Percentiles rank a stretch among this genome's conserved stretches.
Evolutionary conservation across 768 basidiomycete genomes (phyloP).

Genomic region (Macrolepiota dolichaula): DNA sequence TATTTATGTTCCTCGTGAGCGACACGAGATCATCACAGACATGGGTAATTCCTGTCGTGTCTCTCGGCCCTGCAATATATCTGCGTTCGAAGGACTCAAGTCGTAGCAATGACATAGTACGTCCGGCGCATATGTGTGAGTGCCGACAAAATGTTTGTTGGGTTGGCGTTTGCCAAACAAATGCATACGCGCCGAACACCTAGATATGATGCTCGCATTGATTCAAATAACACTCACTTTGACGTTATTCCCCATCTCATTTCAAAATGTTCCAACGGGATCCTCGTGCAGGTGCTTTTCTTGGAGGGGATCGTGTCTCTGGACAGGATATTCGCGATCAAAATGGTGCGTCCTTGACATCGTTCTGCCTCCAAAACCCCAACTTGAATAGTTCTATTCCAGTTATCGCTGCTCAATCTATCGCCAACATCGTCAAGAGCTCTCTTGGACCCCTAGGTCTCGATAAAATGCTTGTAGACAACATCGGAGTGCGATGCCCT

Average conservation of each 20-base stretch:
- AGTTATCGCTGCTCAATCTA: slow-evolving; percentile 95
- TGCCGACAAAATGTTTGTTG: not conserved
- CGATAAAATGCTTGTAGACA: slow-evolving; percentile 97
- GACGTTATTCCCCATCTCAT: slow-evolving; percentile 6
- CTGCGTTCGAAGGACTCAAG: not conserved
- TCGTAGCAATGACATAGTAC: not conserved
- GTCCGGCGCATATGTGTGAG: not conserved
- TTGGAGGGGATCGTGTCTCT: slow-evolving; percentile 90
- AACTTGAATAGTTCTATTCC: slow-evolving; percentile 3
- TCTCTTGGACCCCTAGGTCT: slow-evolving; percentile 93
- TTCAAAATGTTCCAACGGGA: slow-evolving; percentile 81
- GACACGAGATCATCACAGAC: not conserved
- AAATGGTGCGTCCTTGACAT: slow-evolving; percentile 64
- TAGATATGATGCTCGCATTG: not conserved
- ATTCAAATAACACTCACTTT: slow-evolving; percentile 8
- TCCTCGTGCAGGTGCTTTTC: slow-evolving; percentile 86
- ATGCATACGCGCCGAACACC: not conserved
- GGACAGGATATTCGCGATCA: slow-evolving; percentile 97
- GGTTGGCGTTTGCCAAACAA: not conserved
- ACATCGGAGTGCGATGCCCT: slow-evolving; percentile 75
- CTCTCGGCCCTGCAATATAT: not conserved
- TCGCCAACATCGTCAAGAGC: slow-evolving; percentile 97
- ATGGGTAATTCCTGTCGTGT: not conserved
- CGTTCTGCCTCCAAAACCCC: slow-evolving; percentile 9
- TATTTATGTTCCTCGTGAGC: slow-evolving; percentile 4